Conservation (phyloP, 495 filamentous ascomycete genomes). For the Letharia lupina region DNA sequence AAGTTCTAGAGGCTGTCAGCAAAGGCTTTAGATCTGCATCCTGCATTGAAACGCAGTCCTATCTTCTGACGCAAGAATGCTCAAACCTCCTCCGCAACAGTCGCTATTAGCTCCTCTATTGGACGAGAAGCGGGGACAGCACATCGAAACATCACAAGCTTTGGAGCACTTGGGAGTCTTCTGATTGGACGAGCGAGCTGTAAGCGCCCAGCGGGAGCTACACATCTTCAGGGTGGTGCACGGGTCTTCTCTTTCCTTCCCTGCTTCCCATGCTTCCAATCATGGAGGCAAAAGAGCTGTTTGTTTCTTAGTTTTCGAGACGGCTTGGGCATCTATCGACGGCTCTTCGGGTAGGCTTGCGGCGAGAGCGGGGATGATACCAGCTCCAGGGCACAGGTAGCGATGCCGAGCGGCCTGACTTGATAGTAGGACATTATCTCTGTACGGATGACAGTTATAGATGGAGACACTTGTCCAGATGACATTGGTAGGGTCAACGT, state of each 20-base stretch:
- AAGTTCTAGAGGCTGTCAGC: not conserved
- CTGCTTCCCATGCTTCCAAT: not conserved
- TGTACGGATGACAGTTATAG: not conserved
- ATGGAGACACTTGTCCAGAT: too few species aligned
- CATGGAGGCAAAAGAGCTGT: not conserved
- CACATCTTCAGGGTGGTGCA: not conserved
- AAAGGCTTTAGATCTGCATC: constrained; percentile 1
- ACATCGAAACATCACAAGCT: constrained; percentile 10
- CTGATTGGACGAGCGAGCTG: not conserved
- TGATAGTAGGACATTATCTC: not conserved
- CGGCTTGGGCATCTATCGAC: constrained; percentile 1
- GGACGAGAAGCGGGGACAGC: constrained; percentile 5
- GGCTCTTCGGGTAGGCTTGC: constrained; percentile 7
- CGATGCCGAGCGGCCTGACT: constrained; percentile 2
- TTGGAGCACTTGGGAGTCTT: not conserved
- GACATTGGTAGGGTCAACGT: not conserved
- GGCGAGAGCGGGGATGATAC: not conserved
- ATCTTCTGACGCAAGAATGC: constrained; percentile 13
- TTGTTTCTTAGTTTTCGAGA: not conserved
- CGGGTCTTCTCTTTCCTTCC: not conserved
- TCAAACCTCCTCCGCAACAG: constrained; percentile 7
- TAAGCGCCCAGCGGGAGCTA: constrained; percentile 5
- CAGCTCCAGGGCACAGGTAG: constrained; percentile 3
- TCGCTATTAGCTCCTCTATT: constrained; percentile 7
- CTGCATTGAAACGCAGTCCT: constrained; percentile 2